These are phyloP conservation scores for Sorghum bicolor DNA, from an alignment of 176 grass and related monocot species.

Conservation along the genomic window DNA sequence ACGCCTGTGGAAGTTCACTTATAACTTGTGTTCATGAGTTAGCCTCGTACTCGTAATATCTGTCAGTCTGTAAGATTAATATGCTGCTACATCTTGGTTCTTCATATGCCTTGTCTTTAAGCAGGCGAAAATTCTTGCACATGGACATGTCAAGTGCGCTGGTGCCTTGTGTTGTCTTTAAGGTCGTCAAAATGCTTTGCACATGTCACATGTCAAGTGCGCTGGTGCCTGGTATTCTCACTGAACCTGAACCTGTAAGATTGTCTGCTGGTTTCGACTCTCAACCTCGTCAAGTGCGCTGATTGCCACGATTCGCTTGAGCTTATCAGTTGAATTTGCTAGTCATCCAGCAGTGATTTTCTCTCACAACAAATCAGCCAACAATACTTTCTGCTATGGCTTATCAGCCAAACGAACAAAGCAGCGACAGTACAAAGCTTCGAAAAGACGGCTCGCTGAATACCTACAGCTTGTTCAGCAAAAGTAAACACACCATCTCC, in stretches of 20 bases:
- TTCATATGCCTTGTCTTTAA: neutral
- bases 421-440: neutral
- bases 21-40: conserved; percentile 13
- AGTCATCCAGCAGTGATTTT: no score
- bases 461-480: neutral
- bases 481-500: neutral
- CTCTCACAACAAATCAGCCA: no score
- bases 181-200: neutral
- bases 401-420: no score
- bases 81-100: neutral
- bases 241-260: neutral
- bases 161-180: neutral
- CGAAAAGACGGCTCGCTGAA: neutral
- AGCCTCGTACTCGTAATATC: neutral
- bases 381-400: no score
- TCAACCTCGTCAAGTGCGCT: no score
- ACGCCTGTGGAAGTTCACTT: neutral
- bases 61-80: conserved; percentile 16
- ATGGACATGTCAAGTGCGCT: no score
- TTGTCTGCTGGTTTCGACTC: neutral
- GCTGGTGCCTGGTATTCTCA: neutral
- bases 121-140: neutral
- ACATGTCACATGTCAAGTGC: neutral
- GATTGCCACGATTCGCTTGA: no score
- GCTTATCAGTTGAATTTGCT: no score